Evolutionary conservation across 805 yeast genomes (phyloP), one percentile per base, ranked within the genome.

Genomic region (Wickerhamiella brachini): DNA sequence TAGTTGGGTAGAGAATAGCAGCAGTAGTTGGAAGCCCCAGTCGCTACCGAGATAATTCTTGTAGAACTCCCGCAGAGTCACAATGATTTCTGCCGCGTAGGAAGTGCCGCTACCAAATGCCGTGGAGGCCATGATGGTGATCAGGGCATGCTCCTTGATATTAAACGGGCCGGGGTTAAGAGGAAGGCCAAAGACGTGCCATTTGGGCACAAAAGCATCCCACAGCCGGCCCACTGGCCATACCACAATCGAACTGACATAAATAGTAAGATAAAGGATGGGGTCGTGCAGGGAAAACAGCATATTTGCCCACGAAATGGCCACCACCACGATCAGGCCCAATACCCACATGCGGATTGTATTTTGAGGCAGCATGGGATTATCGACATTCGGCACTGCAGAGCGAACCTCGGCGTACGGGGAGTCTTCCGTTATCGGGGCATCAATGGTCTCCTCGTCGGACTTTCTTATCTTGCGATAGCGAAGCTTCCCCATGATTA

Each of bases 371-470:
- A 72, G 54, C 2, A 56, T 47, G 1, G 74, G 73, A 53, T 80
- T 81, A 56, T 80, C 84, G 48, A 57, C 67, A 12, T 80, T 75
- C 17, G 78, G 80, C n/a, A 79, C 79, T 18, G 81, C 75, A 9
- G 85, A 79, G 39, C 85, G 65, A 13, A 81, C 81, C 58, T 81
- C 85, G 1, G 84, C 81, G 55, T 79, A 79, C 5, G 83, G 83
- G 5, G 81, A 75, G 49, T 65, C 65, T 43, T 58, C 64, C 15
- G 24, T 41, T 7, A 20, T 12, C 2, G 44, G 44, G 2, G 18
- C 24, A 18, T 18, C 20, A 18, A 41, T 41, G 22, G 22, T 12
- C 24, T 41, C 44, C 12, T 18, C 24, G 4, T 37, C 41, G 17
- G 41, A 37, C 13, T 37, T 37, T n/a, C 20, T 17, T 37, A 37